These are phyloP conservation scores for Selaginella tamariscina DNA, from an alignment of 75 land plant genomes.

Conservation along the genomic window DNA sequence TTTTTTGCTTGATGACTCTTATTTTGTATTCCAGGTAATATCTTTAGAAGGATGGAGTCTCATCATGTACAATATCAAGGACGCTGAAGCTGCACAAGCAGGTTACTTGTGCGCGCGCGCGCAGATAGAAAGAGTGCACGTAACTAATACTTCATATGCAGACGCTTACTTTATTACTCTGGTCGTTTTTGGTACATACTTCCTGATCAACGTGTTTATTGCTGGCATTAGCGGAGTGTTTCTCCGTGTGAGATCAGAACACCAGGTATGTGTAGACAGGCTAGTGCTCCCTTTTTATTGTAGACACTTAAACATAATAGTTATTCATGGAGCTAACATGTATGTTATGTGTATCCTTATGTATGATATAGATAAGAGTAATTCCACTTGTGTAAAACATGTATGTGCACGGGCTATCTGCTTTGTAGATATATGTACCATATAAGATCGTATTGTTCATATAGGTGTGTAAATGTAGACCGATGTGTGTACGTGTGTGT, in stretches of 20 bases:
- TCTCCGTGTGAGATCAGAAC: slow-evolving; percentile 29
- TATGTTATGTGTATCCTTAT: not conserved
- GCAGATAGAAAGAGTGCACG: not conserved
- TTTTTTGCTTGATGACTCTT: not conserved
- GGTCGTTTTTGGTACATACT: slow-evolving; percentile 29
- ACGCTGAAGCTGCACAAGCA: slow-evolving; percentile 15
- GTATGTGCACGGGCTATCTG: no score
- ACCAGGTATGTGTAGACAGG: slow-evolving; percentile 27
- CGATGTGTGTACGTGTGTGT: no score
- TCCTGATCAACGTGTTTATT: slow-evolving; percentile 27
- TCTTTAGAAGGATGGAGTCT: slow-evolving; percentile 35
- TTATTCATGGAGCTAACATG: no score
- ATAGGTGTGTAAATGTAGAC: no score
- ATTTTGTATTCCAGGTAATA: slow-evolving; percentile 19
- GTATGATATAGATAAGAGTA: no score
- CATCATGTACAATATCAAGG: slow-evolving; percentile 19
- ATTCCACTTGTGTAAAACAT: no score
- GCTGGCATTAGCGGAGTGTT: slow-evolving; percentile 38
- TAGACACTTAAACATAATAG: no score
- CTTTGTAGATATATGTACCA: no score
- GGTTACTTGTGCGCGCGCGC: slow-evolving; percentile 1
- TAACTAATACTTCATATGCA: slow-evolving; percentile 2
- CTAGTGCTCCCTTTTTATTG: not conserved
- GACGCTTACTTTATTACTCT: slow-evolving; percentile 28
- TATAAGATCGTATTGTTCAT: no score